Conservation (phyloP, 345 rosid genomes). For the Syzygium jambos region DNA sequence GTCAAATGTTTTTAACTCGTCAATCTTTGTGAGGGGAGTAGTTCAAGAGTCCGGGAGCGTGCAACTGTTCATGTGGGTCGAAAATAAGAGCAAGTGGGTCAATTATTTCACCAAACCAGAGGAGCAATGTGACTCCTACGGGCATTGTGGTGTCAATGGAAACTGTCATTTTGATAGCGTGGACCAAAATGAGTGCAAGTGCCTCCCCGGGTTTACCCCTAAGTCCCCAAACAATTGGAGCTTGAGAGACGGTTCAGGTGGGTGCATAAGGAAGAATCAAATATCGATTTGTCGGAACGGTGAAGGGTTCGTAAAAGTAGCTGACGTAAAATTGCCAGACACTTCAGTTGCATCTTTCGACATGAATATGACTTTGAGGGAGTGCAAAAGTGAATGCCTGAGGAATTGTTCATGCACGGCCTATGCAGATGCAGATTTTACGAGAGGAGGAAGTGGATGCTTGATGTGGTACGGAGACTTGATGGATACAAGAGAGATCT, state of each 20-base stretch:
- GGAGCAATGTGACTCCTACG: slow-evolving; percentile 6
- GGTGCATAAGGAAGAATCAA: slow-evolving; percentile 16
- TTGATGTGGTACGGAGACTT: not conserved
- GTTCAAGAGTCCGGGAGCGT: not conserved
- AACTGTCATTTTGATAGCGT: not conserved
- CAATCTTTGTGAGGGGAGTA: too few relatives aligned
- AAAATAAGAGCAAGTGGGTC: not conserved
- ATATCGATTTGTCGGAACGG: not conserved
- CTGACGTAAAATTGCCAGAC: slow-evolving; percentile 13
- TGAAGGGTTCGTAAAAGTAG: slow-evolving; percentile 8
- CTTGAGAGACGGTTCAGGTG: slow-evolving; percentile 9
- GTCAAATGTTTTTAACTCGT: too few relatives aligned
- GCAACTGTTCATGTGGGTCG: not conserved
- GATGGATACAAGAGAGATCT: not conserved
- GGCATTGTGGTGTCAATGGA: slow-evolving; percentile 1
- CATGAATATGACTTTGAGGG: not conserved
- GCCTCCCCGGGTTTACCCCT: slow-evolving; percentile 23
- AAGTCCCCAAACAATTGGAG: slow-evolving; percentile 5
- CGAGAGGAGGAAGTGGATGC: not conserved
- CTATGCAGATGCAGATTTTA: not conserved
- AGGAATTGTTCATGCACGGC: slow-evolving; percentile 1
- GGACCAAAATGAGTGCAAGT: slow-evolving; percentile 2
- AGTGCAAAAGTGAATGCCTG: not conserved
- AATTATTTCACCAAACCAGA: not conserved
- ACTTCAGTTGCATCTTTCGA: not conserved